phyloP scores from a whole-genome alignment of 2,329 filamentous ascomycete genomes.

The Exophiala sideris region DNA sequence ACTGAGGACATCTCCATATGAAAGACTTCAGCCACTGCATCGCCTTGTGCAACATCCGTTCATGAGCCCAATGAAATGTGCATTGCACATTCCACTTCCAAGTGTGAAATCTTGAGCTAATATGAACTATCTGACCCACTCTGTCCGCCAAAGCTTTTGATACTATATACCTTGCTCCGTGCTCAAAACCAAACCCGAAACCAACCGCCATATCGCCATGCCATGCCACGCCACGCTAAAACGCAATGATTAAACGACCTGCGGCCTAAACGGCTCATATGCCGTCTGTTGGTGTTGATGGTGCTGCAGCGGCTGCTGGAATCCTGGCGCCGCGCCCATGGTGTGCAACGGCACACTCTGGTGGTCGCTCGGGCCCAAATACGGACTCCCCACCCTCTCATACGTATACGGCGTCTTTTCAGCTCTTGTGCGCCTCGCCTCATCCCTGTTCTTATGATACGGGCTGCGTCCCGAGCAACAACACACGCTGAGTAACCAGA shows the following conservation, averaged over 20 bases:
- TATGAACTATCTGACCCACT: too few species aligned
- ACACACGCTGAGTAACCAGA: conserved; percentile 91
- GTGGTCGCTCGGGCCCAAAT: conserved; percentile 26
- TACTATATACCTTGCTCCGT: too few species aligned
- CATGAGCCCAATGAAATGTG: too few species aligned
- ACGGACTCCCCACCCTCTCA: conserved; percentile 48
- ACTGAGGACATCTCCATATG: conserved; percentile 15
- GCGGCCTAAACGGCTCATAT: conserved; percentile 25
- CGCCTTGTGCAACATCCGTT: too few species aligned
- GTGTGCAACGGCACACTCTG: conserved; percentile 26
- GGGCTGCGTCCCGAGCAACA: conserved; percentile 72
- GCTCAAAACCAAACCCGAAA: too few species aligned
- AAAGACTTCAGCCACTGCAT: too few species aligned
- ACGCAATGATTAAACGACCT: conserved; percentile 7
- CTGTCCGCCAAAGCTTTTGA: too few species aligned
- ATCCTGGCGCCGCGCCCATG: conserved; percentile 2
- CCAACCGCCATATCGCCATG: too few species aligned
- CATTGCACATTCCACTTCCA: too few species aligned
- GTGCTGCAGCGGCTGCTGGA: neutral
- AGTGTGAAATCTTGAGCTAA: too few species aligned
- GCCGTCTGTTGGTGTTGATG: conserved; percentile 14
- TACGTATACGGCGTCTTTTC: conserved; percentile 63
- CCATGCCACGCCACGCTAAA: too few species aligned
- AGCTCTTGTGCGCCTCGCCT: conserved; percentile 38
- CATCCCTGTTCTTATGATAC: conserved; percentile 32